These are phyloP conservation scores for Strombidium stylifer DNA, from an alignment of 73 alveolate species.

Conservation along the genomic window DNA sequence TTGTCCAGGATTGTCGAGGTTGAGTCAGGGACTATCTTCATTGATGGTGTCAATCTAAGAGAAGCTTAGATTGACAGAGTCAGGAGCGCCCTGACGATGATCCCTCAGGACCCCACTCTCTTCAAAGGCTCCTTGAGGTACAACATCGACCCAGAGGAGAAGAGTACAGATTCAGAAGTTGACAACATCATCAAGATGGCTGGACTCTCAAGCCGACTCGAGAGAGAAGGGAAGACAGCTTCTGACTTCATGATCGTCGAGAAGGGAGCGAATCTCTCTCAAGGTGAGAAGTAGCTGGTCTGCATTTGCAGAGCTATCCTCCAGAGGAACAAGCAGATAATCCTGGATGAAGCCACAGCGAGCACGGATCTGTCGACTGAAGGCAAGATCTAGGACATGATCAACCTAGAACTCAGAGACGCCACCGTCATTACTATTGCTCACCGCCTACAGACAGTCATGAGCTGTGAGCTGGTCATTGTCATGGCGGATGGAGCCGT, in stretches of 20 bases:
- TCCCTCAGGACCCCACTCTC: slow-evolving; percentile 89
- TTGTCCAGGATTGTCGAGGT: slow-evolving; percentile 61
- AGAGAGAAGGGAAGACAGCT: slow-evolving; percentile 48
- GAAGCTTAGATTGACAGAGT: slow-evolving; percentile 61
- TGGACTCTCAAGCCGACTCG: slow-evolving; percentile 68
- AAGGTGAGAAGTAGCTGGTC: slow-evolving; percentile 87
- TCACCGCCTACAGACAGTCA: slow-evolving; percentile 79
- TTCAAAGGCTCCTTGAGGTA: slow-evolving; percentile 85
- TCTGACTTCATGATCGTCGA: slow-evolving; percentile 74
- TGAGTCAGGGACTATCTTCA: slow-evolving; percentile 58
- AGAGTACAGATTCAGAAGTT: slow-evolving; percentile 56
- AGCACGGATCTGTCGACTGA: slow-evolving; percentile 74
- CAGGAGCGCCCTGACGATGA: slow-evolving; percentile 72
- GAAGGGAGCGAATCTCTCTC: slow-evolving; percentile 83
- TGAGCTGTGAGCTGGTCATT: slow-evolving; percentile 71
- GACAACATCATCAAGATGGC: slow-evolving; percentile 63
- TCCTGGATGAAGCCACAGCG: slow-evolving; percentile 91
- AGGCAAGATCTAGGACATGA: slow-evolving; percentile 38
- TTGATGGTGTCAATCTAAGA: slow-evolving; percentile 83
- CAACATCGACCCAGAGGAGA: slow-evolving; percentile 85
- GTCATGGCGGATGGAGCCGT: slow-evolving; percentile 75
- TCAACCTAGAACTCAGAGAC: slow-evolving; percentile 59
- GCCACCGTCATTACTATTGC: slow-evolving; percentile 81
- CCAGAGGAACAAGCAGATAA: slow-evolving; percentile 68
- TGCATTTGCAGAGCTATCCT: slow-evolving; percentile 88